These are phyloP conservation scores for Trichoderma lentiforme DNA, from an alignment of 2,329 filamentous ascomycete genomes.

Conservation along the genomic window DNA sequence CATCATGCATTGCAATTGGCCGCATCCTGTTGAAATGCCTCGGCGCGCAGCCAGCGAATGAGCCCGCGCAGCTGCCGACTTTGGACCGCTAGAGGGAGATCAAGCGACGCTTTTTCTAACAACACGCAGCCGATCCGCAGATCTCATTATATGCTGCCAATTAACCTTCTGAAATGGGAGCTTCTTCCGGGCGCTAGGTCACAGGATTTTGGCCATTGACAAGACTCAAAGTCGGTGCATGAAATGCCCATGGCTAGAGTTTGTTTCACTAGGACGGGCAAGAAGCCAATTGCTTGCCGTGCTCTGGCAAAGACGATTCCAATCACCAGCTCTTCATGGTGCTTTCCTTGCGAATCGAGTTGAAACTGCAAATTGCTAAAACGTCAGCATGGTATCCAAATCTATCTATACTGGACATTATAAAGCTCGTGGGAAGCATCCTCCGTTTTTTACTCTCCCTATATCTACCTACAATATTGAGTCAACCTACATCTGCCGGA, in stretches of 20 bases:
- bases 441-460: neutral
- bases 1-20: neutral
- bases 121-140: constrained; percentile 11
- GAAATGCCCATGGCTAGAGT: neutral
- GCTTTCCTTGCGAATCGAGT: neutral
- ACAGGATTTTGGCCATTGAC: neutral
- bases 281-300: neutral
- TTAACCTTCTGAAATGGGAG: constrained; percentile 18
- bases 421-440: neutral
- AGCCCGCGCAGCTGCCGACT: neutral
- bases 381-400: neutral
- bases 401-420: neutral
- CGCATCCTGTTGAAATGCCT: neutral
- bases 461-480: neutral
- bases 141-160: neutral
- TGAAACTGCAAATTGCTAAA: neutral
- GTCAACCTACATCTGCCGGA: neutral
- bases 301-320: neutral
- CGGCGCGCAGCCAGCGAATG: neutral
- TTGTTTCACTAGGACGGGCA: neutral
- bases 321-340: neutral
- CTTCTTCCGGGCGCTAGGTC: constrained; percentile 15
- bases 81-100: neutral
- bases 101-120: neutral
- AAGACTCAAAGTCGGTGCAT: neutral